phyloP scores from a whole-genome alignment of 2,329 filamentous ascomycete genomes.

The Paraphaeosphaeria minitans region DNA sequence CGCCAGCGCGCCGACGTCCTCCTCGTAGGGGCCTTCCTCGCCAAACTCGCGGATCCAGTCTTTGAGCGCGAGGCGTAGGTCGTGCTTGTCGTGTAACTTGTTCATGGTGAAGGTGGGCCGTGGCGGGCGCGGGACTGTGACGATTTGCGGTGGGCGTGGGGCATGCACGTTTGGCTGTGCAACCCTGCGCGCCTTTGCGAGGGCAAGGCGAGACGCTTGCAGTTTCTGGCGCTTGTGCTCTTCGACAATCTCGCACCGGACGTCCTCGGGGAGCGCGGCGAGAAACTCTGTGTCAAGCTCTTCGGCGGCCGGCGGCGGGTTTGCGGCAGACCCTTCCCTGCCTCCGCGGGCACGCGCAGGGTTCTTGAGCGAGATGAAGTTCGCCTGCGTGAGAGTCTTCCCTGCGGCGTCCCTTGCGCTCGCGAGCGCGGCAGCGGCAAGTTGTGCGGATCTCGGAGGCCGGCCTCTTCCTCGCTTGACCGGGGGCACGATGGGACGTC shows the following conservation, averaged over 20 bases:
- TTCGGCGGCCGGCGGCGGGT: slow-evolving; percentile 32
- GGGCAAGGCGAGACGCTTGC: slow-evolving; percentile 31
- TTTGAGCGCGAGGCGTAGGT: slow-evolving; percentile 75
- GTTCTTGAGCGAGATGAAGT: slow-evolving; percentile 61
- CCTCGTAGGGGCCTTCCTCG: slow-evolving; percentile 74
- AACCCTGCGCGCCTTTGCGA: slow-evolving; percentile 25
- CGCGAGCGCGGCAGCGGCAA: slow-evolving; percentile 57
- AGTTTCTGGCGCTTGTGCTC: slow-evolving; percentile 62
- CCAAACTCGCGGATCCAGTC: slow-evolving; percentile 77
- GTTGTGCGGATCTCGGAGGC: slow-evolving; percentile 42
- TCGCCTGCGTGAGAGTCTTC: slow-evolving; percentile 69
- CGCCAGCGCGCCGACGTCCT: slow-evolving; percentile 76
- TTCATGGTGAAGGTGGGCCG: slow-evolving; percentile 67
- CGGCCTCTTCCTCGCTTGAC: slow-evolving; percentile 70
- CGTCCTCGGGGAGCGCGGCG: slow-evolving; percentile 77
- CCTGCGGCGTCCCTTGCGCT: slow-evolving; percentile 46
- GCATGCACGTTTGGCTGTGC: slow-evolving; percentile 42
- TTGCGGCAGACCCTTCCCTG: slow-evolving; percentile 23
- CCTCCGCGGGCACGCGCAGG: slow-evolving; percentile 25
- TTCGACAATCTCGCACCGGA: slow-evolving; percentile 68
- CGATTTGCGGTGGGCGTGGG: slow-evolving; percentile 49
- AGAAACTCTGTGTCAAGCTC: slow-evolving; percentile 67
- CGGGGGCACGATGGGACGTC: slow-evolving; percentile 57
- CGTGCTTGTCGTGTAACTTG: slow-evolving; percentile 60
- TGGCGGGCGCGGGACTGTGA: slow-evolving; percentile 51